phyloP scores from a whole-genome alignment of 2,329 filamentous ascomycete genomes.

The Diaporthe sp. region DNA sequence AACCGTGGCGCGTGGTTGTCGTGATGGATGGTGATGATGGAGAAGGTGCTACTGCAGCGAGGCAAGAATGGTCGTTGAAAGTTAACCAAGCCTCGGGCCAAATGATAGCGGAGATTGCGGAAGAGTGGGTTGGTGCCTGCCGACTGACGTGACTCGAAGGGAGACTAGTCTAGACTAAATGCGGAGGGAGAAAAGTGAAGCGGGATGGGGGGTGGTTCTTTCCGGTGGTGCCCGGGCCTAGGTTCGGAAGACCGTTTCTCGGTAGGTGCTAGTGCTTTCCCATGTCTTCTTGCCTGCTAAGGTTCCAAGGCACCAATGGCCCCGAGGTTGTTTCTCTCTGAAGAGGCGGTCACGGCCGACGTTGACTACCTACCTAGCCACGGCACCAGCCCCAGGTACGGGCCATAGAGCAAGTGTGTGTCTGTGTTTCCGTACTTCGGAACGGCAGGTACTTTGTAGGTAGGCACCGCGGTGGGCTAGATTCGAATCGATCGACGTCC shows the following conservation, averaged over 20 bases:
- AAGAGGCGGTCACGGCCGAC: conserved; percentile 21
- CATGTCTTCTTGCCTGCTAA: neutral
- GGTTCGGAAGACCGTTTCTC: conserved; percentile 12
- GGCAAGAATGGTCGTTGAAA: conserved; percentile 10
- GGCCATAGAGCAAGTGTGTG: neutral
- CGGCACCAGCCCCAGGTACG: neutral
- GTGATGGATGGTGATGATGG: neutral
- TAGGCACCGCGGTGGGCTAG: neutral
- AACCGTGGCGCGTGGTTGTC: neutral
- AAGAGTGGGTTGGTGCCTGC: conserved; percentile 14
- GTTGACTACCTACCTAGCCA: neutral
- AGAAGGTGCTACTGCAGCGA: neutral
- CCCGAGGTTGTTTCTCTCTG: neutral
- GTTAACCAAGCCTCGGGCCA: neutral
- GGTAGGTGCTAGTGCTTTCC: neutral
- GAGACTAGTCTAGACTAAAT: neutral
- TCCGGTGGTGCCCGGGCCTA: conserved; percentile 8
- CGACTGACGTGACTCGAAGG: neutral
- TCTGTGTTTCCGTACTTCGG: conserved; percentile 4
- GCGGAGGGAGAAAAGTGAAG: neutral
- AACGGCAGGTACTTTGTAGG: conserved; percentile 3
- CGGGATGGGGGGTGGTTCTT: conserved; percentile 5
- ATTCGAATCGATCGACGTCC: conserved; percentile 5
- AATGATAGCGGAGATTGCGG: conserved; percentile 23
- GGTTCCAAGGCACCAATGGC: conserved; percentile 1